phyloP scores from a whole-genome alignment of 2,329 filamentous ascomycete species.

The Blastomyces percursus region DNA sequence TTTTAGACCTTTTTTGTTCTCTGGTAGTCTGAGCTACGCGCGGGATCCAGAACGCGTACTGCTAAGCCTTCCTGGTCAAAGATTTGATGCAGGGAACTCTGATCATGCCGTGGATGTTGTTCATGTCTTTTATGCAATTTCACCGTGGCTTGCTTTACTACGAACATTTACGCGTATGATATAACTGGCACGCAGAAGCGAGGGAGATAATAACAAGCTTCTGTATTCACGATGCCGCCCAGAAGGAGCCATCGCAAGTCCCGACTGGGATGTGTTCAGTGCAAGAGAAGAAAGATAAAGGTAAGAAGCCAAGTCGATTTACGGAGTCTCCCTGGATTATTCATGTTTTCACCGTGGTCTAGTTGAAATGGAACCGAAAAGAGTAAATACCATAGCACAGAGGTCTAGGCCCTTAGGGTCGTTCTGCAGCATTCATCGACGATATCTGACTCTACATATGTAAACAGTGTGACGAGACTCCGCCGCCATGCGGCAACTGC shows the following conservation, averaged over 20 bases:
- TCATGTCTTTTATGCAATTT: not conserved
- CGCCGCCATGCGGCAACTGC: slow-evolving; percentile 20
- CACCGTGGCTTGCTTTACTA: not conserved
- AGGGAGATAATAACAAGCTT: not conserved
- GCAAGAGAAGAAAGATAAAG: slow-evolving; percentile 28
- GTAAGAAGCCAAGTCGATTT: slow-evolving; percentile 14
- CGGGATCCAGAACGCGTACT: not conserved
- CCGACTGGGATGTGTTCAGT: slow-evolving; percentile 24
- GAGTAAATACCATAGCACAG: not conserved
- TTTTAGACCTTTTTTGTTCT: not conserved
- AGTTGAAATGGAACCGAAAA: not conserved
- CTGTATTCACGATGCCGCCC: slow-evolving; percentile 12
- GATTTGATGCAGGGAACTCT: not conserved
- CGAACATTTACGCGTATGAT: not conserved
- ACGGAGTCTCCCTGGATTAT: not conserved
- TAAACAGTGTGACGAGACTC: slow-evolving; percentile 17
- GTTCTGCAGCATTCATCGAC: not conserved
- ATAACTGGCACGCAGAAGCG: not conserved
- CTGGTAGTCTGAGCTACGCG: not conserved
- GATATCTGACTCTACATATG: not conserved
- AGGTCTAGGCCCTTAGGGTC: not conserved
- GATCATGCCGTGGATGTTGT: not conserved
- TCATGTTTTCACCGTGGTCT: not conserved
- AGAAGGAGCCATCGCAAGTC: slow-evolving; percentile 26
- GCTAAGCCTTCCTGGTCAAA: not conserved